A percentile compares a stretch with the other conserved stretches of the same genome.
phyloP scores from a whole-genome alignment of 192 early-diverging fungal species.

The Coemansia sp. region DNA sequence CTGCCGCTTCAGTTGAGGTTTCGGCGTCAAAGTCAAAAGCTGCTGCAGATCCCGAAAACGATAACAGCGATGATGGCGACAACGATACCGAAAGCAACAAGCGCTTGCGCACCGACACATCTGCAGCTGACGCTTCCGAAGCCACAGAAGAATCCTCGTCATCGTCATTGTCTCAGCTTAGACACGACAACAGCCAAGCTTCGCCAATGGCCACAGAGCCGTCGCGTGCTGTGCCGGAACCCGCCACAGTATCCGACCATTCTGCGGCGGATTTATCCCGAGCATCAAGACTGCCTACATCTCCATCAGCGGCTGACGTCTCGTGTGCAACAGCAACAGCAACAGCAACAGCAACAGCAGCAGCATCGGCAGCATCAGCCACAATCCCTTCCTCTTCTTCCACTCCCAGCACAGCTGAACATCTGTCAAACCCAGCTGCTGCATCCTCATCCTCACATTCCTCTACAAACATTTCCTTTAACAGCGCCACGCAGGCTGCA shows the following conservation, averaged over 20 bases:
- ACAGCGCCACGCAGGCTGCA: slow-evolving; percentile 13
- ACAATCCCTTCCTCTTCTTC: background rate
- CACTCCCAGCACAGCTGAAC: background rate
- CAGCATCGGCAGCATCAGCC: background rate
- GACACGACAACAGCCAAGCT: background rate
- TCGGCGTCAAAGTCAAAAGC: background rate
- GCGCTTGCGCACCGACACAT: slow-evolving; percentile 27
- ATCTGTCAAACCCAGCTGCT: background rate
- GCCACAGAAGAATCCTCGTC: background rate
- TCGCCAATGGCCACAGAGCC: background rate
- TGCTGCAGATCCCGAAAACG: slow-evolving; percentile 9
- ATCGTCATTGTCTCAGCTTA: background rate
- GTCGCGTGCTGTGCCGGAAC: background rate
- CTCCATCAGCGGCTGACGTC: background rate
- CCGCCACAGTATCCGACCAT: background rate
- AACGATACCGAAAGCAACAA: slow-evolving; percentile 30
- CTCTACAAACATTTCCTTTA: background rate
- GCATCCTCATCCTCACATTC: slow-evolving; percentile 7
- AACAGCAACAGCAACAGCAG: too few relatives aligned
- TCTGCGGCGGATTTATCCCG: too few relatives aligned
- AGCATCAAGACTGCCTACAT: background rate
- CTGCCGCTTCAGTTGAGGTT: background rate
- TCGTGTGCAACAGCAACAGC: background rate
- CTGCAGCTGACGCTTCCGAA: background rate
- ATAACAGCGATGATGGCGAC: slow-evolving; percentile 18